phyloP scores from a whole-genome alignment of 768 basidiomycete species.

The Daedaleopsis nitida region DNA sequence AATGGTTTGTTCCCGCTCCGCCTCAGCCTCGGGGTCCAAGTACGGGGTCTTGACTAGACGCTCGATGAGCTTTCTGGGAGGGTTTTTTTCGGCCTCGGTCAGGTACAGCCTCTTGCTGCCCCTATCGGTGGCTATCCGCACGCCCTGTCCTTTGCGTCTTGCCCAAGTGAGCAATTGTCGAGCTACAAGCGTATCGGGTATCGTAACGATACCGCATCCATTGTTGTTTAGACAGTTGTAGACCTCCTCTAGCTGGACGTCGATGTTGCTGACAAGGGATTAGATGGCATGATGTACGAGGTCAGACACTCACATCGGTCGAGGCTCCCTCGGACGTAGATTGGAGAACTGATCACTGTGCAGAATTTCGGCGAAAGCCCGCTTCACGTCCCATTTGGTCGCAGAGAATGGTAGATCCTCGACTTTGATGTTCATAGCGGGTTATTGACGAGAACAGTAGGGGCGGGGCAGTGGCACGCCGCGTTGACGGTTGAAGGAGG shows the following conservation, averaged over 20 bases:
- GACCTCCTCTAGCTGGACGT: constrained; percentile 51
- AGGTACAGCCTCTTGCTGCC: constrained; percentile 13
- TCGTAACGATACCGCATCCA: constrained; percentile 44
- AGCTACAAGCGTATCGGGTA: constrained; percentile 35
- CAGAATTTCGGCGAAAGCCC: constrained; percentile 51
- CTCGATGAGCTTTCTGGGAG: background rate
- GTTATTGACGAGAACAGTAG: background rate
- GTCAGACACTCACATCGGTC: constrained; percentile 4
- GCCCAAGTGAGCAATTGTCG: constrained; percentile 48
- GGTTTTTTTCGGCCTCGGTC: background rate
- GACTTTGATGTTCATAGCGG: constrained; percentile 38
- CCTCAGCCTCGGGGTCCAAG: constrained; percentile 29
- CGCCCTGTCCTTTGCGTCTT: constrained; percentile 29
- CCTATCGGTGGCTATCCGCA: constrained; percentile 1
- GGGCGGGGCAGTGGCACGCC: no score
- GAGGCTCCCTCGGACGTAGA: background rate
- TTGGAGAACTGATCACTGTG: constrained; percentile 51
- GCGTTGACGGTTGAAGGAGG: background rate
- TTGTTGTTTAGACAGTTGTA: constrained; percentile 55
- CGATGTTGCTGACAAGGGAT: constrained; percentile 55
- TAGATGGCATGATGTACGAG: constrained; percentile 1
- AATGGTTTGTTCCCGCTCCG: constrained; percentile 35
- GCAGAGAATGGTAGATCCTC: constrained; percentile 37
- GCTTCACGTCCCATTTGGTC: constrained; percentile 56
- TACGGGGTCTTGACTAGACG: constrained; percentile 32